phyloP scores from a whole-genome alignment of 208 protist species.

The Porcisia deanei region DNA sequence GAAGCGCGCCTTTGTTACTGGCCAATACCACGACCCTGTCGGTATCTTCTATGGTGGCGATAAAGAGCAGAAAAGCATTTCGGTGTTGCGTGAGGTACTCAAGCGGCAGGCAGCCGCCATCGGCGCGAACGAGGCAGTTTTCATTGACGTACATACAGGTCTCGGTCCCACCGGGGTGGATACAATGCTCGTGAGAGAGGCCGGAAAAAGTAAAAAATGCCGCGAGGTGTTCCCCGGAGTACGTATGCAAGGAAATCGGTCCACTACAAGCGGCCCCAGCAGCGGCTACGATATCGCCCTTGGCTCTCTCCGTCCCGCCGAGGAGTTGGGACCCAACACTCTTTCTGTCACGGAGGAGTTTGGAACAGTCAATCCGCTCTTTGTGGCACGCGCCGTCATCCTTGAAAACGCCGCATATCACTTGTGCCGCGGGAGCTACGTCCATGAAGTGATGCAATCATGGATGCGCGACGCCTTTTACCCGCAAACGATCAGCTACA shows the following conservation, averaged over 20 bases:
- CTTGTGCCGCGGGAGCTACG: constrained; percentile 54
- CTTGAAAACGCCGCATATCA: constrained; percentile 78
- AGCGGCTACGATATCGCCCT: constrained; percentile 41
- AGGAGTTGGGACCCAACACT: constrained; percentile 47
- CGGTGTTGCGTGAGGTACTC: constrained; percentile 53
- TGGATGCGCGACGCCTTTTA: constrained; percentile 87
- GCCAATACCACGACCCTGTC: constrained; percentile 74
- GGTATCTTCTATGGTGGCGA: constrained; percentile 78
- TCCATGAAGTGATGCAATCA: constrained; percentile 64
- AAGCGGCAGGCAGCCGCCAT: constrained; percentile 29
- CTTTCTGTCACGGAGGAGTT: constrained; percentile 76
- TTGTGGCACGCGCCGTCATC: constrained; percentile 57
- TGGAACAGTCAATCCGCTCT: constrained; percentile 61
- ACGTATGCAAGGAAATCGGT: constrained; percentile 36
- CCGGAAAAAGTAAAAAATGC: constrained; percentile 24
- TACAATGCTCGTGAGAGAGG: constrained; percentile 64
- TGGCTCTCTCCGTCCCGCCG: constrained; percentile 47
- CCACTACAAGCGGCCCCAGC: constrained; percentile 35
- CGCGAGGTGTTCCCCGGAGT: constrained; percentile 38
- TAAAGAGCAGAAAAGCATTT: constrained; percentile 61
- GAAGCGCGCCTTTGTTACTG: constrained; percentile 58
- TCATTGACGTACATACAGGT: constrained; percentile 79
- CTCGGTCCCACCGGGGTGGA: constrained; percentile 65
- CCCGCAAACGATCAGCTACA: constrained; percentile 72
- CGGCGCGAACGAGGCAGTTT: constrained; percentile 44